Evolutionary conservation across 2,329 filamentous ascomycete genomes (phyloP).

Genomic region (Penicillium sp.): DNA sequence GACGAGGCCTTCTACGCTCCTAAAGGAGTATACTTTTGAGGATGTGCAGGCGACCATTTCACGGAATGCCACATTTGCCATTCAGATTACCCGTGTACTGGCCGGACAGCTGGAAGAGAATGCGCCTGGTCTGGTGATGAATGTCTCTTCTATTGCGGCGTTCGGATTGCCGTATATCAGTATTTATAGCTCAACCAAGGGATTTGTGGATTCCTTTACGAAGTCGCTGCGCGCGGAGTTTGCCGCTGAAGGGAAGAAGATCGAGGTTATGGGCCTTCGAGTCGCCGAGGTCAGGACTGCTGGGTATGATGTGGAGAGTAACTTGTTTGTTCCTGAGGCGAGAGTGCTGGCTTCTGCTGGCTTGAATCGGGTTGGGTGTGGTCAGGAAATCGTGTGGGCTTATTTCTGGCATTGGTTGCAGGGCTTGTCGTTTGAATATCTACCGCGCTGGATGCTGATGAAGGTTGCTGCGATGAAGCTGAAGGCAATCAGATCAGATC

Average conservation of each 20-base stretch:
- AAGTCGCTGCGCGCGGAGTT: conserved; percentile 44
- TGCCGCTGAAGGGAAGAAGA: conserved; percentile 31
- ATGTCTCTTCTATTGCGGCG: conserved; percentile 48
- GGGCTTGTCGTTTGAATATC: conserved; percentile 13
- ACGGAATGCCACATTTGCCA: conserved; percentile 51
- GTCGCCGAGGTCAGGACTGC: conserved; percentile 33
- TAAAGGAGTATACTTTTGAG: conserved; percentile 35
- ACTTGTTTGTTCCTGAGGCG: conserved; percentile 29
- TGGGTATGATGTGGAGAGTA: conserved; percentile 19
- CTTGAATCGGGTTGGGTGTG: conserved; percentile 36
- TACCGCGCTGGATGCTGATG: conserved; percentile 17
- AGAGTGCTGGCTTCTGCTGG: conserved; percentile 29
- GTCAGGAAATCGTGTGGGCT: conserved; percentile 25
- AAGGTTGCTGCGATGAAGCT: conserved; percentile 9
- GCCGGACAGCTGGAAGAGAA: conserved; percentile 44
- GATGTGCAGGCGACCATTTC: conserved; percentile 45
- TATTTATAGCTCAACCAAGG: conserved; percentile 48
- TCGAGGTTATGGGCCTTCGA: conserved; percentile 41
- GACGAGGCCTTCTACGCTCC: conserved; percentile 30
- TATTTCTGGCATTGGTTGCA: conserved; percentile 35
- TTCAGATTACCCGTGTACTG: conserved; percentile 47
- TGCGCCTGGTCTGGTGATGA: conserved; percentile 49
- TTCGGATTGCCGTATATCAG: conserved; percentile 47
- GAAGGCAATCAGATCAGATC: conserved; percentile 9
- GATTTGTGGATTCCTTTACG: conserved; percentile 44